Evolutionary conservation across 75 land plant species (phyloP), one percentile per base, ranked within the genome.

Genomic region (Selaginella moellendorffii): DNA sequence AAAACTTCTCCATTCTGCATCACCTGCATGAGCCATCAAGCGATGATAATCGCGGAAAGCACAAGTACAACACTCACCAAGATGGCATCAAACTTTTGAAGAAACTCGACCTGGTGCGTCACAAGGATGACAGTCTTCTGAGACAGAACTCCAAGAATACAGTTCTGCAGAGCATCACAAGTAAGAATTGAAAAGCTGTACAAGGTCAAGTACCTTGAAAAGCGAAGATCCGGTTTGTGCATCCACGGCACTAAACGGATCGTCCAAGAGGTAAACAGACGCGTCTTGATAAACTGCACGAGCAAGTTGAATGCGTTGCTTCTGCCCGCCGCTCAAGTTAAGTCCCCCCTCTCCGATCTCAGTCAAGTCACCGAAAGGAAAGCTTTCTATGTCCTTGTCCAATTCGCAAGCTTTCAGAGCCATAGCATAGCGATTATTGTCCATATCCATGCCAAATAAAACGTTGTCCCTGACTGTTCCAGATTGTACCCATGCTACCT

Each of bases 31-130:
- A 52, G 18, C 1, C 46, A 26, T 54, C 62, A 66, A 24, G 18
- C 27, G 27, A 18, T 18, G 54, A 60, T 17, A 22, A 24, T 60
- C n/a, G 2, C n/a, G 28, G 23, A 2, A 22, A 24, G 26, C 24
- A 20, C 24, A 24, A 23, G 2, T 60, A n/a, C n/a, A n/a, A 26
- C 20, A 36, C 22, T 71, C 79, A 88, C 88, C 85, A 88, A 61
- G 67, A 88, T 82, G 20, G 26, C 56, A 64, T 85, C 82, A 22
- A 72, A 75, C 64, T 69, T 73, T 1, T 76, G 61, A 1, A 89
- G 79, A 69, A 89, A 89, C 66, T 89, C 96, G 26, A 85, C 84
- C 78, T 89, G 96, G 69, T 89, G 90, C 61, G 96, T 89, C 18
- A 89, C 96, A n/a, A 85, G 74, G 67, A 89, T 70, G 23, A 88